Base-by-base conservation (phyloP, 78 protist species). In the Dictyostelium firmibasis region DNA sequence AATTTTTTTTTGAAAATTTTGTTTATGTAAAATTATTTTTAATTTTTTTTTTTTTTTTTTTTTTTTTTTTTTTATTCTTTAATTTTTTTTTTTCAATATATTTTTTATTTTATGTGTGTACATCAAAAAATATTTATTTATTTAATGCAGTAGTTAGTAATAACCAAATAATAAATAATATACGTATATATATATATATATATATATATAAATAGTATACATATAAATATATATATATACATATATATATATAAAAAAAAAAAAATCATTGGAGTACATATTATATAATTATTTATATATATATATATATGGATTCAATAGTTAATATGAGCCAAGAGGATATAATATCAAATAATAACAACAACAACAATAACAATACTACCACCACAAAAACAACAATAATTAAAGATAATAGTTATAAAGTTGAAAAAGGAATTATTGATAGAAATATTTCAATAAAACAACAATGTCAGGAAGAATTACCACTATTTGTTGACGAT, bases 291-390 rank as follows among this genome's bases (percentile, higher is more conserved):
- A 27, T 27, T 29, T 67, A 27, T 67, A 10, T 29, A 27, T 62
- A 62, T 62, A 18, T 62, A 62, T 67, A 67, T 67, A 67, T 67
- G 76, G 76, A 67, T 67, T 27, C 76, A n/a, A 67, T 67, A 36
- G 81, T 23, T 18, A 35, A 74, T 36, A 36, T 36, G 50, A 36
- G 81, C 11, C 50, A 75, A 75, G 81, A 75, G 20, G 81, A 36
- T 38, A 16, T 36, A 75, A 1, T n/a, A 20, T 33, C 41, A 18
- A 31, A 13, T 70, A 70, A 18, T 31, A n/a, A 11, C 41, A 3
- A 70, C 29, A 13, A 8, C 8, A 13, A 35, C 27, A n/a, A n/a
- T 0, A 36, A 11, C 16, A 38, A 6, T 9, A 38, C 60, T 4
- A 10, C 67, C 62, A 27, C 9, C 6, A 78, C 84, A n/a, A 25